Conservation (phyloP, 2,329 filamentous ascomycete genomes). For the Aspergillus sp. region DNA sequence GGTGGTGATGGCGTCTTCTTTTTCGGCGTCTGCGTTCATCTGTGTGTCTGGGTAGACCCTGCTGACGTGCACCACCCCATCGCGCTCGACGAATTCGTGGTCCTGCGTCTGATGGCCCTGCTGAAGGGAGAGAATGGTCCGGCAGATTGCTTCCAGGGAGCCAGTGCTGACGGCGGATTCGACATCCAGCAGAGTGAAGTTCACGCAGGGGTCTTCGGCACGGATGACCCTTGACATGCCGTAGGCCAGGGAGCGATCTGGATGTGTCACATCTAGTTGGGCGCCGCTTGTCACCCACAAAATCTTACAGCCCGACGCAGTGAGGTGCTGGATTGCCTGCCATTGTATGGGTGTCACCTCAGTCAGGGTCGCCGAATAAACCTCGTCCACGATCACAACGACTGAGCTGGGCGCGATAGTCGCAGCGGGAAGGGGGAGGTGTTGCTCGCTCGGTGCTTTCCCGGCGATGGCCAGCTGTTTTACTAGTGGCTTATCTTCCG, state of each 20-base stretch:
- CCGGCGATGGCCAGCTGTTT: too few relatives aligned
- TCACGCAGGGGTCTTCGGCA: constrained; percentile 9
- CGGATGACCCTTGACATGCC: constrained; percentile 13
- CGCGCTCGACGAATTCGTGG: constrained; percentile 16
- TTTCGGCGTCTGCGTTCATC: neutral
- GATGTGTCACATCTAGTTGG: constrained; percentile 1
- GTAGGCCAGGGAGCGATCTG: constrained; percentile 5
- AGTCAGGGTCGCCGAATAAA: neutral
- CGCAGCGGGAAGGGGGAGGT: neutral
- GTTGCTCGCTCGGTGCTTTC: too few relatives aligned
- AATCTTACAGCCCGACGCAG: neutral
- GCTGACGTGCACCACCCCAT: constrained; percentile 14
- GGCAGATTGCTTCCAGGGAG: neutral
- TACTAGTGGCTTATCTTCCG: too few relatives aligned
- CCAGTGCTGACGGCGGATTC: neutral
- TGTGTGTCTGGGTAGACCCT: constrained; percentile 11
- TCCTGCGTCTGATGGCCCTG: too few relatives aligned
- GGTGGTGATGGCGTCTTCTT: neutral
- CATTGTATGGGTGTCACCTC: neutral
- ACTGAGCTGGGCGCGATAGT: neutral
- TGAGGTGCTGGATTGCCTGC: neutral
- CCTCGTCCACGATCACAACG: neutral
- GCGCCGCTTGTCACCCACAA: constrained; percentile 14
- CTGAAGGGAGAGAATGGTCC: neutral
- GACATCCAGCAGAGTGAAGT: constrained; percentile 11